phyloP scores from a whole-genome alignment of 257 asterid genomes.

The Ocimum tenuiflorum region DNA sequence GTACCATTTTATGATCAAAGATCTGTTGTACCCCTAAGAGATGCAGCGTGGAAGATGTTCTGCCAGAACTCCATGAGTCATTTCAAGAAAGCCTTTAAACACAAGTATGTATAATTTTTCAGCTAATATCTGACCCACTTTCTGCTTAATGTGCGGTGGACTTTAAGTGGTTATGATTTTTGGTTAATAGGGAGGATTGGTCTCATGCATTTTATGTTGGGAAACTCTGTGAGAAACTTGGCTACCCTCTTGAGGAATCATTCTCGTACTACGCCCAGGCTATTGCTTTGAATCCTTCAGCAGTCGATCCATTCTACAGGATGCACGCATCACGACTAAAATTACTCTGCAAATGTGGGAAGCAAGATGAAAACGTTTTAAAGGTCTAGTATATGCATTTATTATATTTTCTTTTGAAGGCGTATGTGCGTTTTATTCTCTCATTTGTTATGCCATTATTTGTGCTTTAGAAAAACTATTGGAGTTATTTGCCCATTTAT shows the following conservation, averaged over 20 bases:
- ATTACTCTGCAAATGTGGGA: conserved; percentile 68
- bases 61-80: conserved; percentile 87
- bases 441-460: conserved; percentile 11
- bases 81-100: conserved; percentile 77
- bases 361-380: conserved; percentile 59
- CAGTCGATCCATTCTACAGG: conserved; percentile 95
- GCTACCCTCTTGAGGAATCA: conserved; percentile 50
- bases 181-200: conserved; percentile 84
- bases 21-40: conserved; percentile 57
- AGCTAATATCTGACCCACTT: conserved; percentile 21
- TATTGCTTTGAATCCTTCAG: conserved; percentile 75
- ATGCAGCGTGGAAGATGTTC: conserved; percentile 66
- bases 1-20: conserved; percentile 97
- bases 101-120: conserved; percentile 49
- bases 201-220: conserved; percentile 91
- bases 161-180: conserved; percentile 16
- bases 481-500: conserved; percentile 9
- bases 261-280: conserved; percentile 80
- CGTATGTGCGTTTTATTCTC: conserved; percentile 7
- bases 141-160: conserved; percentile 17
- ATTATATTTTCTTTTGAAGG: conserved; percentile 12
- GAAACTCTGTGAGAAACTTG: conserved; percentile 90
- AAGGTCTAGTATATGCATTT: conserved; percentile 40
- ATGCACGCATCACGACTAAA: conserved; percentile 97
- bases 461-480: conserved; percentile 1